Percentiles rank a stretch among this genome's conserved stretches.
Evolutionary conservation across 2,329 filamentous ascomycete species (phyloP).

Genomic region (Onygenales sp.): DNA sequence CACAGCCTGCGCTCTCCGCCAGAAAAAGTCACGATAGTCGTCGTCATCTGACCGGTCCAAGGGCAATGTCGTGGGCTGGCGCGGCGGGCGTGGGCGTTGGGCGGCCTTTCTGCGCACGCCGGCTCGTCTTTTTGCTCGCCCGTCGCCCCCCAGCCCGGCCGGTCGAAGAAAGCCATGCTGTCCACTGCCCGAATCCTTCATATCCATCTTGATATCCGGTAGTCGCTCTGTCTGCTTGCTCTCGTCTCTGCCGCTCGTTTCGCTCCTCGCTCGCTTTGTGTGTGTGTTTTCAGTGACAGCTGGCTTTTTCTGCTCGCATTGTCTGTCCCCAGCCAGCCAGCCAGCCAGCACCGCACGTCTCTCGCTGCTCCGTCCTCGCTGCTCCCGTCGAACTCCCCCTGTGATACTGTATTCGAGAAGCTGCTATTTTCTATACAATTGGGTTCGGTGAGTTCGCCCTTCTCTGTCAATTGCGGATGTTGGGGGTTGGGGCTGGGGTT

Average conservation of each 20-base stretch:
- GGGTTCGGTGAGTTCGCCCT: background rate
- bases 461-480: background rate
- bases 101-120: background rate
- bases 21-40: constrained; percentile 1
- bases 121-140: background rate
- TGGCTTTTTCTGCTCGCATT: too few relatives aligned
- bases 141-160: background rate
- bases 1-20: too few relatives aligned
- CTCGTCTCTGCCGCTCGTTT: background rate
- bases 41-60: constrained; percentile 4
- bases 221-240: background rate
- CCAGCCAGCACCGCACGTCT: too few relatives aligned
- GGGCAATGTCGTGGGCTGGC: background rate
- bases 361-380: too few relatives aligned
- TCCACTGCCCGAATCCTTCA: constrained; percentile 3
- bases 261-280: background rate
- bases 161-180: background rate
- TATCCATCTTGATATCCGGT: constrained; percentile 5
- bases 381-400: too few relatives aligned
- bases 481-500: background rate
- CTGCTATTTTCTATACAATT: too few relatives aligned
- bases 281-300: too few relatives aligned
- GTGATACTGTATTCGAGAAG: too few relatives aligned
- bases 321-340: too few relatives aligned
- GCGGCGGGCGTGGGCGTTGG: background rate